phyloP scores from a whole-genome alignment of 805 yeast genomes.

The Hanseniaspora hatyaiensis region DNA sequence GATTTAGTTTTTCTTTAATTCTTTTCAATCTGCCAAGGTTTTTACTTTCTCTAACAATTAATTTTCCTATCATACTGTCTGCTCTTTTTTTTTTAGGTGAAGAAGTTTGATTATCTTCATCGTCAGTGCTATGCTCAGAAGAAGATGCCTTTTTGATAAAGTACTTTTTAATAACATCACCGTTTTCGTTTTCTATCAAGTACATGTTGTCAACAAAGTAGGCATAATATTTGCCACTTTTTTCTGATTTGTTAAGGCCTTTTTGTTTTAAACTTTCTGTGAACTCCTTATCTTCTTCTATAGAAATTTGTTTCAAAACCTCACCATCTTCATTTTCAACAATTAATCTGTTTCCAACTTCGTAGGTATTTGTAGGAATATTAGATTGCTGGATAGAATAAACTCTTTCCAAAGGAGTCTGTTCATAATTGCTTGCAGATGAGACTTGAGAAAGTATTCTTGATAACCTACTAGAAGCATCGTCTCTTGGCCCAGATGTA shows the following conservation, averaged over 20 bases:
- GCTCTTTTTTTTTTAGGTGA: constrained; percentile 31
- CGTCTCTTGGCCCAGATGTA: neutral
- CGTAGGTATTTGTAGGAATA: constrained; percentile 37
- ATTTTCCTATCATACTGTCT: neutral
- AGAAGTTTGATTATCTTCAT: neutral
- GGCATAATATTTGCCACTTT: constrained; percentile 40
- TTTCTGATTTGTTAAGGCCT: neutral
- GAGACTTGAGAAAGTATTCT: neutral
- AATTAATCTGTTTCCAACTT: constrained; percentile 58
- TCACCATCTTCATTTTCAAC: constrained; percentile 83
- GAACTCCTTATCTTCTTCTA: constrained; percentile 5
- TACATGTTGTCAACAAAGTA: constrained; percentile 68
- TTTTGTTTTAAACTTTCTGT: neutral
- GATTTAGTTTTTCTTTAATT: neutral
- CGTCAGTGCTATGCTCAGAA: too few relatives aligned
- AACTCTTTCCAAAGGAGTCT: constrained; percentile 21
- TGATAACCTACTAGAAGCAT: neutral
- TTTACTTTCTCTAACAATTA: constrained; percentile 10
- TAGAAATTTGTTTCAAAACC: constrained; percentile 44
- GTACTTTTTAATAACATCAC: constrained; percentile 80
- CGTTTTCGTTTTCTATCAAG: constrained; percentile 80
- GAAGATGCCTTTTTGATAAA: too few relatives aligned
- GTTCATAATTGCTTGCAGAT: constrained; percentile 6
- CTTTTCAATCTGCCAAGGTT: neutral
- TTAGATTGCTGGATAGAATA: constrained; percentile 22